These are phyloP conservation scores for Chiua virens DNA, from an alignment of 768 basidiomycete genomes.

Conservation along the genomic window DNA sequence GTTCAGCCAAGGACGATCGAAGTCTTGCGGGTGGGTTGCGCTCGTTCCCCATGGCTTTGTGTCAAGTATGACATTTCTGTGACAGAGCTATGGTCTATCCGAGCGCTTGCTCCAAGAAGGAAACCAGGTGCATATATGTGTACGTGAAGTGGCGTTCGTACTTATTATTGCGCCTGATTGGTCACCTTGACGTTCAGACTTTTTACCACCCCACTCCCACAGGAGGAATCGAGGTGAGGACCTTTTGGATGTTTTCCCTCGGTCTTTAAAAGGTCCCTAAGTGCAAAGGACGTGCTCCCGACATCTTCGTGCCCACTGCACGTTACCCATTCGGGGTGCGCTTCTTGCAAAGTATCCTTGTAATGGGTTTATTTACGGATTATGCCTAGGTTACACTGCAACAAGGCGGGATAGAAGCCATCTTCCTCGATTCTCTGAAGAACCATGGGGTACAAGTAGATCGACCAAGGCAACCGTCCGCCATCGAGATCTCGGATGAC, in stretches of 20 bases:
- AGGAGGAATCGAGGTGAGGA: slow-evolving; percentile 59
- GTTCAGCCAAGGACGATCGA: slow-evolving; percentile 57
- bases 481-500: slow-evolving; percentile 36
- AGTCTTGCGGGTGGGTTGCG: slow-evolving; percentile 43
- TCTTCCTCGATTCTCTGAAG: slow-evolving; percentile 43
- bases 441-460: slow-evolving; percentile 33
- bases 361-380: not conserved
- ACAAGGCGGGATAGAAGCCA: slow-evolving; percentile 41
- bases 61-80: not conserved
- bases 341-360: not conserved
- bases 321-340: slow-evolving; percentile 73
- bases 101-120: slow-evolving; percentile 65
- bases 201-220: slow-evolving; percentile 68
- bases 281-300: slow-evolving; percentile 62
- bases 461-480: slow-evolving; percentile 32
- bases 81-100: slow-evolving; percentile 74
- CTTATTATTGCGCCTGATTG: not conserved
- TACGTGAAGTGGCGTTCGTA: slow-evolving; percentile 32
- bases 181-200: slow-evolving; percentile 45
- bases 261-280: slow-evolving; percentile 24
- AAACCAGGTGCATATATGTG: slow-evolving; percentile 68
- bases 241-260: not conserved
- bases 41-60: not conserved
- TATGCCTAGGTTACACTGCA: slow-evolving; percentile 33
- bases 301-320: slow-evolving; percentile 60